Conservation (phyloP, 1,284 basidiomycete species). For the Rhodotorula sp. region DNA sequence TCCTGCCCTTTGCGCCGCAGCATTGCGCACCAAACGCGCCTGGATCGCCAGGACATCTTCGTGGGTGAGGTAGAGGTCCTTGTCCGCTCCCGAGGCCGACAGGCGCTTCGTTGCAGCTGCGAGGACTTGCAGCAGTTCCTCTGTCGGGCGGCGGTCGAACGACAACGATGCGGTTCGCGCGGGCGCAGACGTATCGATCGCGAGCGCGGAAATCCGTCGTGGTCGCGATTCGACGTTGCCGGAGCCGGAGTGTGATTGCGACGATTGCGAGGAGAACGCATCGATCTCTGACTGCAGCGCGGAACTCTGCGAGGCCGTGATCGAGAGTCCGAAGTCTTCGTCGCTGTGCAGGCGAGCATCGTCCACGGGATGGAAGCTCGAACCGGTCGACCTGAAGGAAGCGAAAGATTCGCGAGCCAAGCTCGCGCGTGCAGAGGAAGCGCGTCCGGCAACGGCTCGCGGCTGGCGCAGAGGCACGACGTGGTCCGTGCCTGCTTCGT, state of each 20-base stretch:
- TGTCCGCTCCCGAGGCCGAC: neutral
- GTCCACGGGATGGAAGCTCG: conserved; percentile 25
- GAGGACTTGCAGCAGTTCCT: conserved; percentile 21
- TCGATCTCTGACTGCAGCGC: no score
- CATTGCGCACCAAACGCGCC: conserved; percentile 27
- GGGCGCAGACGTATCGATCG: neutral
- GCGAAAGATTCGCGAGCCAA: no score
- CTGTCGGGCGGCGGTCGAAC: conserved; percentile 21
- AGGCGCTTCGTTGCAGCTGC: neutral
- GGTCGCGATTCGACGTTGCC: no score
- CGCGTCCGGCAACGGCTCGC: no score
- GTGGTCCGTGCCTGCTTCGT: no score
- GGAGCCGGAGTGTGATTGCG: no score
- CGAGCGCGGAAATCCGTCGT: no score
- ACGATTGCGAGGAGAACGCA: no score
- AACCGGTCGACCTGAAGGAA: conserved; percentile 17
- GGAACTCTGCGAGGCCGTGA: no score
- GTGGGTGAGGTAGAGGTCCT: conserved; percentile 10
- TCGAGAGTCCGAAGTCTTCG: conserved; percentile 4
- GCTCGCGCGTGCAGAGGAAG: no score
- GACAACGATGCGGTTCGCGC: conserved; percentile 9
- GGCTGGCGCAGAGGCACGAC: no score
- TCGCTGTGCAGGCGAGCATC: neutral
- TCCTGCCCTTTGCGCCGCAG: neutral
- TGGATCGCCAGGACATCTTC: conserved; percentile 33